Evolutionary conservation across 2,329 filamentous ascomycete genomes (phyloP).

Genomic region (Monosporascus sp.): DNA sequence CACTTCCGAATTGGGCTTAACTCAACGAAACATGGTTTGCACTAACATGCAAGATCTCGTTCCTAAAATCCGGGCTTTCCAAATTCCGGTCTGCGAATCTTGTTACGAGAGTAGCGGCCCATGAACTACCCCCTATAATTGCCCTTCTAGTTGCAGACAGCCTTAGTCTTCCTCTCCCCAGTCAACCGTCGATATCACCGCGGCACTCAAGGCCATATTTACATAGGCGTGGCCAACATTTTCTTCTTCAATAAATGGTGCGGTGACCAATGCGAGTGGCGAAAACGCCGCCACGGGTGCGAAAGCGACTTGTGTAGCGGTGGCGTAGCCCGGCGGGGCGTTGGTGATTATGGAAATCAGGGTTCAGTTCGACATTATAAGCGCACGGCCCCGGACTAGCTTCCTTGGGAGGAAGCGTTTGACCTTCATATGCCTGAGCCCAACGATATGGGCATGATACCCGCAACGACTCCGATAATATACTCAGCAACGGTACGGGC

Average conservation of each 20-base stretch:
- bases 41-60: too few relatives aligned
- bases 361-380: conserved; percentile 57
- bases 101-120: too few relatives aligned
- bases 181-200: too few relatives aligned
- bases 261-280: conserved; percentile 32
- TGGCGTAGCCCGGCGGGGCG: conserved; percentile 56
- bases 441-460: conserved; percentile 45
- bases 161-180: too few relatives aligned
- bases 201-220: too few relatives aligned
- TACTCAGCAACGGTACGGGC: conserved; percentile 48
- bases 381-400: conserved; percentile 16
- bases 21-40: too few relatives aligned
- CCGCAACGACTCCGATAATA: conserved; percentile 48
- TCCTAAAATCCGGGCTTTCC: too few relatives aligned
- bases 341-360: conserved; percentile 70
- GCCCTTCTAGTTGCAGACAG: too few relatives aligned
- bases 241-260: conserved; percentile 53
- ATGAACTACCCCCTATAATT: too few relatives aligned
- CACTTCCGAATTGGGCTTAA: too few relatives aligned
- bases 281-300: conserved; percentile 33
- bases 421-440: conserved; percentile 33
- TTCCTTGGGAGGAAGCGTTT: neutral
- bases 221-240: conserved; percentile 34
- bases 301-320: conserved; percentile 36
- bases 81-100: too few relatives aligned